Percentiles rank a stretch among this genome's conserved stretches.
Conservation (phyloP, 306 rosid species). For the Sesbania bispinosa region DNA sequence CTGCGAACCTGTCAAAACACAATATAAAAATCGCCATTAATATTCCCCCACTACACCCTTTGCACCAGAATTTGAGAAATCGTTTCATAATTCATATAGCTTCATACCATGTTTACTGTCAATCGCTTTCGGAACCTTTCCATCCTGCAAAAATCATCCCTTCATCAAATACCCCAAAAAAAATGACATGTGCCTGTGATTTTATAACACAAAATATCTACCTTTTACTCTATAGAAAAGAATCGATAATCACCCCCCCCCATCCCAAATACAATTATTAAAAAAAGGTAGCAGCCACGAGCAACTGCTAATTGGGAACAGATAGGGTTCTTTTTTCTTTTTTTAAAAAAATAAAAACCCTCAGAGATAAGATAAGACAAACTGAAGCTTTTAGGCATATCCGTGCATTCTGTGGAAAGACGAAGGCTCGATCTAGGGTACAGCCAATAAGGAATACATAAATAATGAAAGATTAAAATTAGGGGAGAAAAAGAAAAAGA, state of each 20-base stretch:
- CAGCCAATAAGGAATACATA: conserved; percentile 31
- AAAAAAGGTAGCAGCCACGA: conserved; percentile 13
- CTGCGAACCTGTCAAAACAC: conserved; percentile 82
- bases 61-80: conserved; percentile 34
- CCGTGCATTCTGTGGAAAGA: conserved; percentile 31
- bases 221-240: conserved; percentile 19
- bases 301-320: neutral
- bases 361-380: conserved; percentile 72
- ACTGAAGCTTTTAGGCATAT: conserved; percentile 53
- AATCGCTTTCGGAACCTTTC: conserved; percentile 80
- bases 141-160: conserved; percentile 66
- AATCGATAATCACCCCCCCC: conserved; percentile 16
- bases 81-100: too few relatives aligned
- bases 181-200: too few relatives aligned
- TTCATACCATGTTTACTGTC: conserved; percentile 76
- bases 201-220: neutral
- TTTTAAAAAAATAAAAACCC: neutral
- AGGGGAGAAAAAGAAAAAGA: conserved; percentile 21
- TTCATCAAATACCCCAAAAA: conserved; percentile 42
- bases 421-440: conserved; percentile 36
- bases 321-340: neutral
- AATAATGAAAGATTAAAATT: too few relatives aligned
- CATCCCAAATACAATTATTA: neutral
- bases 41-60: conserved; percentile 47
- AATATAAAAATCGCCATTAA: conserved; percentile 47